Evolutionary conservation across 1,284 basidiomycete genomes (phyloP), one percentile per base, ranked within the genome.

Genomic region (Tylopilus sp.): DNA sequence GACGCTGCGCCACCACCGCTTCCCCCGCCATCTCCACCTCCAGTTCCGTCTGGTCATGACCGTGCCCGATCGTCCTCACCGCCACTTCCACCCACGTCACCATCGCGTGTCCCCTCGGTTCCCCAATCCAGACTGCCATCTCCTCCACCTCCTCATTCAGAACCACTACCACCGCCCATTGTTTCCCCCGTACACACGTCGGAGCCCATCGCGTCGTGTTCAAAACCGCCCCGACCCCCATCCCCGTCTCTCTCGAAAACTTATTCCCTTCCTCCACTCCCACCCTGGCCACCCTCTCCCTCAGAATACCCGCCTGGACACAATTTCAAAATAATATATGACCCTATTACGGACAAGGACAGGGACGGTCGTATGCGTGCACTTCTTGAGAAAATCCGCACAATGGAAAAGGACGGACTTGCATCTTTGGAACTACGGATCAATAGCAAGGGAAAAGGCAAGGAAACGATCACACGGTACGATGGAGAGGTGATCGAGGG

Each of bases 241-340:
- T 59, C 59, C 1, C 44, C 49, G n/a, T n/a, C n/a, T n/a, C n/a
- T n/a, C 9, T 57, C 65, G 20, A 56, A 62, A 48, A 54, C 52
- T 4, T 73, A 72, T 54, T 69, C 69, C 7, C 63, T 73, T 3
- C 67, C 73, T 11, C 68, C 72, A 1, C 71, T 61, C 10, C 73
- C 73, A 7, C 65, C 70, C 15, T 77, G 74, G 72, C 77, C 78
- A 3, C 74, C 78, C 1, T 64, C 67, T 26, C 69, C 64, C 4
- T 69, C 66, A 35, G 73, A 74, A 57, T 81, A 75, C 56, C 72
- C 81, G 0, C 53, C 66, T 5, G 72, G 70, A 30, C 75, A 70
- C 48, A 66, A 78, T 37, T 84, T 75, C 69, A 81, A 78, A 58
- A 73, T 88, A 14, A 62, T 84, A 10, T 88, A 77, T 62, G 86